A percentile compares a stretch with the other conserved stretches of the same genome.
Conservation (phyloP, 345 rosid genomes). For the Bruguiera parviflora region DNA sequence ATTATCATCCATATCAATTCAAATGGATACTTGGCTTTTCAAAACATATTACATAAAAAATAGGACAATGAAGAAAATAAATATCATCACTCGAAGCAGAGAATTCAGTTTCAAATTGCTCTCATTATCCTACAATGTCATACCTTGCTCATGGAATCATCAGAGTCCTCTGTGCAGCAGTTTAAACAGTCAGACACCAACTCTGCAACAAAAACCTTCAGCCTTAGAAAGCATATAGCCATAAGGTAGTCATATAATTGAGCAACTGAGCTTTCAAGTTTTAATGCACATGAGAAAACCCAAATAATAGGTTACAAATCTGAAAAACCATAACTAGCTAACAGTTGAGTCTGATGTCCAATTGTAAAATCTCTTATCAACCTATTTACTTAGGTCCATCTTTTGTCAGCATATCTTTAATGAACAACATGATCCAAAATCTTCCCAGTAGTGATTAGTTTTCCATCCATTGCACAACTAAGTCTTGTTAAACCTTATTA, state of each 20-base stretch:
- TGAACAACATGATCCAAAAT: background rate
- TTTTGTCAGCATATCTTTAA: background rate
- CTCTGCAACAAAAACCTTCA: constrained; percentile 49
- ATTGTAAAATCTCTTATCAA: background rate
- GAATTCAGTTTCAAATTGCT: background rate
- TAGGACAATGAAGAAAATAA: background rate
- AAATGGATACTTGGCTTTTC: too few relatives aligned
- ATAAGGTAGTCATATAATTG: background rate
- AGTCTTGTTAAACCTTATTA: too few relatives aligned
- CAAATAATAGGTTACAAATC: background rate
- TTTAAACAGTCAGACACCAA: constrained; percentile 88
- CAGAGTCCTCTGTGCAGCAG: constrained; percentile 93
- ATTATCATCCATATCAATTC: too few relatives aligned
- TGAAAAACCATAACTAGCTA: background rate
- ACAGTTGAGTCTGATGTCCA: background rate
- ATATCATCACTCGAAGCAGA: background rate
- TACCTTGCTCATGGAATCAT: constrained; percentile 88
- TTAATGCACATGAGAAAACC: background rate
- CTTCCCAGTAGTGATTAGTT: background rate
- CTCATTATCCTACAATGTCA: background rate
- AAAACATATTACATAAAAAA: background rate
- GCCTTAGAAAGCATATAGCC: constrained; percentile 10
- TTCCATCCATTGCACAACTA: background rate
- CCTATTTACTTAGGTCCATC: background rate
- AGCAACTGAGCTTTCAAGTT: background rate